These are phyloP conservation scores for Cladobotryum protrusum DNA, from an alignment of 2,329 filamentous ascomycete species.

Conservation along the genomic window DNA sequence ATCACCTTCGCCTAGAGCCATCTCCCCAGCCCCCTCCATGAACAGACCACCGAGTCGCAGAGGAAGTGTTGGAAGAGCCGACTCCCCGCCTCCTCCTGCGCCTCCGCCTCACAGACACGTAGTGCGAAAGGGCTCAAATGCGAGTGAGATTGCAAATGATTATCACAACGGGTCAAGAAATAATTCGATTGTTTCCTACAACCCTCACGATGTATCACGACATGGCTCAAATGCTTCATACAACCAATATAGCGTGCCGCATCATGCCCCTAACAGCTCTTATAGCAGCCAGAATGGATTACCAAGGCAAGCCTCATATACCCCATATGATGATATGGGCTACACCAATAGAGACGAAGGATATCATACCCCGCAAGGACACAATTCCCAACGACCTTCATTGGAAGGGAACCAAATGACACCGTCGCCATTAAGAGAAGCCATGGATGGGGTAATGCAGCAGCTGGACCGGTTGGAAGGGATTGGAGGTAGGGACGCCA, in stretches of 20 bases:
- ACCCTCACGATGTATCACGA: conserved; percentile 26
- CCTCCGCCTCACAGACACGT: conserved; percentile 77
- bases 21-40: conserved; percentile 18
- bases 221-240: conserved; percentile 32
- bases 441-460: conserved; percentile 98
- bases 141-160: conserved; percentile 5
- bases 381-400: conserved; percentile 63
- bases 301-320: conserved; percentile 34
- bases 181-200: conserved; percentile 28
- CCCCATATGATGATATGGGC: conserved; percentile 34
- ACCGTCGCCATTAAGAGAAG: conserved; percentile 84
- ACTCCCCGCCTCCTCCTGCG: conserved; percentile 70
- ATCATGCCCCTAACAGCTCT: conserved; percentile 18
- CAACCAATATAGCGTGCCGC: conserved; percentile 11
- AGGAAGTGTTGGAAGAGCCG: conserved; percentile 31
- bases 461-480: conserved; percentile 74
- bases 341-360: conserved; percentile 11
- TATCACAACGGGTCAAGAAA: conserved; percentile 21
- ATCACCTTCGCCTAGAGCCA: conserved; percentile 30
- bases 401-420: conserved; percentile 64
- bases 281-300: conserved; percentile 23
- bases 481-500: conserved; percentile 44
- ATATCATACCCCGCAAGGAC: conserved; percentile 49
- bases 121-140: conserved; percentile 19
- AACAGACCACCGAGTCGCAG: conserved; percentile 19